A percentile compares a stretch with the other conserved stretches of the same genome.
These are phyloP conservation scores for Thelephora aurantiotincta DNA, from an alignment of 768 basidiomycete genomes.

Conservation along the genomic window DNA sequence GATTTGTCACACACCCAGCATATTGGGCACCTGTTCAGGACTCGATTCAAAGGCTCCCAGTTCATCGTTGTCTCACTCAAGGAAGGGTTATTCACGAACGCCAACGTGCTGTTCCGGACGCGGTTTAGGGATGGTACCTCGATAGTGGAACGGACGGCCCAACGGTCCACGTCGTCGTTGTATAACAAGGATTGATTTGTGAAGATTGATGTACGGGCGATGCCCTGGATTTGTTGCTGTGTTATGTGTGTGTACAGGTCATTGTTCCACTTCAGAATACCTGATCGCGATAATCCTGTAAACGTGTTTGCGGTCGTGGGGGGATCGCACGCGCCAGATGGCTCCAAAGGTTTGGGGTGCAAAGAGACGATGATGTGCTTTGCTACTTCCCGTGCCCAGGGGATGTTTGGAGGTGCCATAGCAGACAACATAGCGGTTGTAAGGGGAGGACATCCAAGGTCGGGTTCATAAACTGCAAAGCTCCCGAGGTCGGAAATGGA, in stretches of 20 bases:
- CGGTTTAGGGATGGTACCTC: conserved; percentile 91
- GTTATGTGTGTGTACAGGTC: background rate
- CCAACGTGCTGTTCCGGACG: conserved; percentile 89
- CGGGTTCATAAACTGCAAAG: background rate
- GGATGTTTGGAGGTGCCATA: too few species aligned
- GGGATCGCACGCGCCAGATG: background rate
- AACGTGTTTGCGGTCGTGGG: background rate
- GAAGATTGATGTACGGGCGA: background rate
- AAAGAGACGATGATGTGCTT: background rate
- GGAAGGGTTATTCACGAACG: conserved; percentile 94
- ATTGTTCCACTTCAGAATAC: background rate
- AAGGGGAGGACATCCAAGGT: too few species aligned
- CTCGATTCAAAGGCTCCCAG: conserved; percentile 93
- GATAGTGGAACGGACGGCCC: conserved; percentile 70
- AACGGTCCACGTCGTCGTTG: conserved; percentile 39
- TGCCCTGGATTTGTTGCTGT: background rate
- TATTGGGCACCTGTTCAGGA: conserved; percentile 95
- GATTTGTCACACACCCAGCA: conserved; percentile 95
- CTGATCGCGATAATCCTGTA: background rate
- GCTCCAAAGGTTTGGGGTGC: background rate
- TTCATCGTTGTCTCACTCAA: conserved; percentile 97
- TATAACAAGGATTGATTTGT: conserved; percentile 12
- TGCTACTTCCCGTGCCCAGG: too few species aligned
- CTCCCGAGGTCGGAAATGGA: too few species aligned
- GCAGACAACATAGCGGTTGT: too few species aligned